Percentiles rank a stretch among this genome's conserved stretches.
Evolutionary conservation across 2,329 filamentous ascomycete species (phyloP).

Genomic region (Neofusicoccum umdonicola): DNA sequence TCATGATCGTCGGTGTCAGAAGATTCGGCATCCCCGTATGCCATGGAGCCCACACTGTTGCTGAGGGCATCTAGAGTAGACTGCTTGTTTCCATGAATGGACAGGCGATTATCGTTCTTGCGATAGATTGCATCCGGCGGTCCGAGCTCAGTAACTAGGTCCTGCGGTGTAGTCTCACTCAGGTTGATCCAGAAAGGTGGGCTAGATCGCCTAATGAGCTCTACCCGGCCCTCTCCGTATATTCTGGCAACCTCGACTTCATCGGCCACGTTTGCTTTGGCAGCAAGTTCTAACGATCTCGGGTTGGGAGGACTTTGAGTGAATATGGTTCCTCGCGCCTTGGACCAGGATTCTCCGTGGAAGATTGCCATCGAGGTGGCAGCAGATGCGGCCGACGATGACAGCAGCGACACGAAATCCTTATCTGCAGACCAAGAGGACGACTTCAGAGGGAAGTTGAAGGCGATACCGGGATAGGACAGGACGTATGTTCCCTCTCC

Average conservation of each 20-base stretch:
- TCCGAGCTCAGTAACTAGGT: conserved; percentile 84
- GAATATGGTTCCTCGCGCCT: conserved; percentile 74
- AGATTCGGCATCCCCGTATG: conserved; percentile 28
- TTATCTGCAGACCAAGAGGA: conserved; percentile 71
- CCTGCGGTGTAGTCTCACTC: conserved; percentile 86
- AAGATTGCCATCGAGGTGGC: conserved; percentile 90
- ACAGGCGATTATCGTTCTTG: conserved; percentile 84
- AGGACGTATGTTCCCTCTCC: conserved; percentile 76
- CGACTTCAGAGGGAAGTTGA: conserved; percentile 77
- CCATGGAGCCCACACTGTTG: conserved; percentile 4
- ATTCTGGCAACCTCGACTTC: conserved; percentile 81
- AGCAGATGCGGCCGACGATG: conserved; percentile 70
- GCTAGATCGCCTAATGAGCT: conserved; percentile 70
- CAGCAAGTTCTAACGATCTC: conserved; percentile 66
- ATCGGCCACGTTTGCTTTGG: conserved; percentile 71
- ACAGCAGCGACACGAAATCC: conserved; percentile 84
- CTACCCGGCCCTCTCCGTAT: conserved; percentile 73
- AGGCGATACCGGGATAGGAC: conserved; percentile 91
- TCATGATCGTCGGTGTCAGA: conserved; percentile 26
- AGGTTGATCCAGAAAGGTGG: conserved; percentile 69
- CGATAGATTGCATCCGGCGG: conserved; percentile 92
- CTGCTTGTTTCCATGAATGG: conserved; percentile 62
- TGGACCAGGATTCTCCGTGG: conserved; percentile 84
- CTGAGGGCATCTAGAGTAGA: conserved; percentile 33
- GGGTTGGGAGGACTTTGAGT: conserved; percentile 71